phyloP scores from a whole-genome alignment of 2,329 filamentous ascomycete species.

The Leptosphaerulina australis region DNA sequence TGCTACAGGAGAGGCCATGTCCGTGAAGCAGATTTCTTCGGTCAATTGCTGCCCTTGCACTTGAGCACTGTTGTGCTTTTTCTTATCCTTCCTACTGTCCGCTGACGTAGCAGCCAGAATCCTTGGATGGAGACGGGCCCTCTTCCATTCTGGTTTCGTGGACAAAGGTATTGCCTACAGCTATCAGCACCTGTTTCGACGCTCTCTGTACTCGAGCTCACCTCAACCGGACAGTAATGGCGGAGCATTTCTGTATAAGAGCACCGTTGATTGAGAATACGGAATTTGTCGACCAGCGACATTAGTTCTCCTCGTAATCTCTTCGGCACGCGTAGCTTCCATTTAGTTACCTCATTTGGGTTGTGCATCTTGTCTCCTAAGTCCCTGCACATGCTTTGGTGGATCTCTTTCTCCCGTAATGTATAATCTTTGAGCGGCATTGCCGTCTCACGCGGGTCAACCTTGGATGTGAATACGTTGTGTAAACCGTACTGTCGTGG shows the following conservation, averaged over 20 bases:
- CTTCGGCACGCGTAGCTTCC: constrained; percentile 60
- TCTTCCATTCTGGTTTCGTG: constrained; percentile 35
- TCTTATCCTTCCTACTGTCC: constrained; percentile 12
- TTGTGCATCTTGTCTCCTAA: constrained; percentile 25
- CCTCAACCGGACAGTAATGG: constrained; percentile 75
- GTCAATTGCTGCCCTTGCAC: neutral
- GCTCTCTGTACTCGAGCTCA: constrained; percentile 4
- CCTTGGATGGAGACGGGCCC: constrained; percentile 28
- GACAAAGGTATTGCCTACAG: constrained; percentile 34
- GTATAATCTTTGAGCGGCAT: constrained; percentile 86
- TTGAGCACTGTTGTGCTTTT: neutral
- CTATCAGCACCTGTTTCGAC: constrained; percentile 20
- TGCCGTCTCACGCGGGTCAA: constrained; percentile 68
- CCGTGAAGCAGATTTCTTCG: constrained; percentile 57
- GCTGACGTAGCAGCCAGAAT: constrained; percentile 10
- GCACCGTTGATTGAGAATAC: constrained; percentile 73
- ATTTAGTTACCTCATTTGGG: constrained; percentile 35
- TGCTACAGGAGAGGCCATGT: constrained; percentile 69
- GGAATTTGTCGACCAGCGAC: constrained; percentile 69
- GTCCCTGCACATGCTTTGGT: constrained; percentile 33
- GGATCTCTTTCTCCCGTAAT: constrained; percentile 81
- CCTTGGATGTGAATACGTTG: constrained; percentile 82
- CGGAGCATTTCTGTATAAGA: constrained; percentile 78
- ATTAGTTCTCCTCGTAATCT: constrained; percentile 68
- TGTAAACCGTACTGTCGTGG: constrained; percentile 87